Conservation (phyloP, 1,284 basidiomycete genomes). For the Trametes polyzona region DNA sequence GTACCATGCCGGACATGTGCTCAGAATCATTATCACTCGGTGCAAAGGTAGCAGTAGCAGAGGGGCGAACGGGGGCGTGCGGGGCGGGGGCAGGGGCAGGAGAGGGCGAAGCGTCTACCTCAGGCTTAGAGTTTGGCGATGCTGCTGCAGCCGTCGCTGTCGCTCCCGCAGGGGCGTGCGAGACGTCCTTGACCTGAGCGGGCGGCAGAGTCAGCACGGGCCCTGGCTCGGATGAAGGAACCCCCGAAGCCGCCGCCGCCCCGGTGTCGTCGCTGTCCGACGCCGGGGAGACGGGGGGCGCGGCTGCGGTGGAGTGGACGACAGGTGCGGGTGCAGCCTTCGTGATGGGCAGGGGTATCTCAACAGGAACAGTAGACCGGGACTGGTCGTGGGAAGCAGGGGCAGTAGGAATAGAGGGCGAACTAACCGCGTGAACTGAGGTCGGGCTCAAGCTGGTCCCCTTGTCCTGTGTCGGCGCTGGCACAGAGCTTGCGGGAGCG, state of each 20-base stretch:
- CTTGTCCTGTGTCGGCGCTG: not conserved
- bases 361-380: slow-evolving; percentile 7
- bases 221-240: slow-evolving; percentile 12
- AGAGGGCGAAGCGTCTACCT: slow-evolving; percentile 7
- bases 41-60: not conserved
- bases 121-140: not conserved
- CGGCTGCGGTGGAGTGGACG: slow-evolving; percentile 5
- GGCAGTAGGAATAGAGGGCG: slow-evolving; percentile 14
- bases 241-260: not conserved
- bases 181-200: slow-evolving; percentile 12
- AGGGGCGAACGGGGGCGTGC: not conserved
- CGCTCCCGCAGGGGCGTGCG: not conserved
- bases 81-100: not conserved
- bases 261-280: not conserved
- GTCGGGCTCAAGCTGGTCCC: not conserved
- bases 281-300: not conserved
- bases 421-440: slow-evolving; percentile 22
- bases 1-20: slow-evolving; percentile 17
- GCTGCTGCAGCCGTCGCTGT: not conserved
- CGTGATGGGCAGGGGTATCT: slow-evolving; percentile 18
- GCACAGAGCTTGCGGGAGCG: not conserved
- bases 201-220: slow-evolving; percentile 15
- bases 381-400: slow-evolving; percentile 18
- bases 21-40: slow-evolving; percentile 16
- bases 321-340: slow-evolving; percentile 9